Base-by-base conservation (phyloP, 139 green algal genomes). In the Chlorella sp. region DNA sequence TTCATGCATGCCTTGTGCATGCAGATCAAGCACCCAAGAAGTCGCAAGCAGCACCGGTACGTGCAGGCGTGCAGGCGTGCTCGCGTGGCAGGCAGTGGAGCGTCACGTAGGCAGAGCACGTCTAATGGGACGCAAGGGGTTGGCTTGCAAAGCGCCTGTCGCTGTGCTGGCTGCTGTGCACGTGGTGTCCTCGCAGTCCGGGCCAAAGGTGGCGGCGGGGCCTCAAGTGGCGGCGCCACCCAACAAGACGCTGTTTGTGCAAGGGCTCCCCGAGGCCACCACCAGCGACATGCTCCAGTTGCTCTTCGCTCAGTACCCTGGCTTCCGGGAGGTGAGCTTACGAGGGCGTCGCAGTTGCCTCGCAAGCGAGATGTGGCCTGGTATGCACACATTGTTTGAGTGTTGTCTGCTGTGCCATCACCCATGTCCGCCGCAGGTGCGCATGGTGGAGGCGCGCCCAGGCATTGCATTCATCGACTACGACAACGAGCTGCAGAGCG, bases 391-490 rank as follows among this genome's bases (percentile, higher is more conserved):
- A n/a, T n/a, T n/a, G 49, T 59, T 26, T 20, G 20, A 59, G 20
- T 59, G 49, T 59, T 59, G 20, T 59, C 20, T 59, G 20, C 49
- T 59, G 49, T 26, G 49, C 49, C n/a, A n/a, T n/a, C n/a, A n/a
- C n/a, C n/a, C n/a, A n/a, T n/a, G n/a, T n/a, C 42, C 10, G 10
- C 42, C 80, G 67, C 77, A 89, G 78, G 85, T 89, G 36, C 88
- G 91, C 50, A 95, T 98, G 92, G 89, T 98, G 55, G 87, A 96
- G 35, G 85, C 86, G 31, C 88, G 89, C n/a, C 94, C 95, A 0
- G 95, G 92, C 65, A 98, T 98, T 67, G 93, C 93, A 0, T 98
- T 98, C 81, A 91, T 98, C 31, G 95, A 99, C 80, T 97, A 90
- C 67, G 86, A 91, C 26, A 90, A 91, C 73, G 94, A 97, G 59